Percentiles rank a stretch among this genome's conserved stretches.
Evolutionary conservation across 495 filamentous ascomycete species (phyloP).

Genomic region (Aspergillus sclerotioniger): DNA sequence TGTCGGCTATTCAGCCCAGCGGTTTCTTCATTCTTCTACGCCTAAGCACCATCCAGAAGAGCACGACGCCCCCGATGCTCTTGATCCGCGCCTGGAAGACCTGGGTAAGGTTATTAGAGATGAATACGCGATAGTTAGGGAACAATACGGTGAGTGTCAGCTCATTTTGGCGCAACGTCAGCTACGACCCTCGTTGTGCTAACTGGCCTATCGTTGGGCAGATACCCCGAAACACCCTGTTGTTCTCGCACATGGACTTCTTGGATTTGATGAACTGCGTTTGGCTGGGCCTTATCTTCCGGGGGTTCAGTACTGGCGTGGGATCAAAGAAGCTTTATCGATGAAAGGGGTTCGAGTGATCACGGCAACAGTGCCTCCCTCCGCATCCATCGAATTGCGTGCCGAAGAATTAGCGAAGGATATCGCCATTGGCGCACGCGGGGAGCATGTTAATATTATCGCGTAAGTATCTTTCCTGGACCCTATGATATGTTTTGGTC

Average conservation of each 20-base stretch:
- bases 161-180: background rate
- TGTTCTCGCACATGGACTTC: constrained; percentile 83
- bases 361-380: constrained; percentile 74
- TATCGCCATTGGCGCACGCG: constrained; percentile 64
- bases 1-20: constrained; percentile 4
- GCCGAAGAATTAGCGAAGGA: constrained; percentile 62
- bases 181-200: background rate
- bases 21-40: constrained; percentile 14
- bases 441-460: constrained; percentile 82
- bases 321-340: constrained; percentile 74
- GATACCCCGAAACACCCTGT: constrained; percentile 67
- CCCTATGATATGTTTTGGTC: background rate
- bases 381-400: constrained; percentile 73
- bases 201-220: constrained; percentile 19
- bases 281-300: constrained; percentile 70
- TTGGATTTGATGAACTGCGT: constrained; percentile 85
- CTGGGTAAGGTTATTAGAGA: constrained; percentile 70
- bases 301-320: constrained; percentile 86
- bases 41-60: constrained; percentile 11
- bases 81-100: constrained; percentile 59
- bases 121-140: constrained; percentile 70
- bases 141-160: constrained; percentile 60
- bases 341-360: constrained; percentile 77
- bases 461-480: constrained; percentile 54
- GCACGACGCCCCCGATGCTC: constrained; percentile 12